These are phyloP conservation scores for Spathaspora jeffriesii DNA, from an alignment of 1,139 yeast species.

Conservation along the genomic window DNA sequence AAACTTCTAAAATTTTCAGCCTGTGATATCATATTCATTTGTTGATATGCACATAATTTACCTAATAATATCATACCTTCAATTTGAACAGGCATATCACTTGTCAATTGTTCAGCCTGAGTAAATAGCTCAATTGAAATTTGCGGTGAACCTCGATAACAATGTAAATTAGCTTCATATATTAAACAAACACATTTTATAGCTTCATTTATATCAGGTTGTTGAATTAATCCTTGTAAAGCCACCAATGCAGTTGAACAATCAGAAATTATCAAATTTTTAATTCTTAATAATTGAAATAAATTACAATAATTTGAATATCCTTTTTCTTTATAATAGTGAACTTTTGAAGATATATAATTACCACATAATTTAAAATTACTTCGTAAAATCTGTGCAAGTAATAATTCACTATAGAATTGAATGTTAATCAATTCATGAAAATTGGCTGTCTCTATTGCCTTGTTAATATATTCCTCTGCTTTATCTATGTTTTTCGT, in stretches of 20 bases:
- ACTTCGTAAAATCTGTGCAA: slow-evolving; percentile 31
- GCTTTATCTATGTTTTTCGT: slow-evolving; percentile 41
- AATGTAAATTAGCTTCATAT: slow-evolving; percentile 22
- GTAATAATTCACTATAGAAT: slow-evolving; percentile 33
- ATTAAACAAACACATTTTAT: slow-evolving; percentile 22
- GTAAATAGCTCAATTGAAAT: slow-evolving; percentile 15
- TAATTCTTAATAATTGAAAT: slow-evolving; percentile 29
- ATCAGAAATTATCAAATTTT: slow-evolving; percentile 25
- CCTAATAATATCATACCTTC: slow-evolving; percentile 26
- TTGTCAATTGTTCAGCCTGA: slow-evolving; percentile 13
- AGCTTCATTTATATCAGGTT: slow-evolving; percentile 14
- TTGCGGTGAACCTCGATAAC: slow-evolving; percentile 29
- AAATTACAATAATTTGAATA: slow-evolving; percentile 17
- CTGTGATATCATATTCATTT: slow-evolving; percentile 21
- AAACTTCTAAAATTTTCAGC: slow-evolving; percentile 21
- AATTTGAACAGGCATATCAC: slow-evolving; percentile 25
- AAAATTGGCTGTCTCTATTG: slow-evolving; percentile 35
- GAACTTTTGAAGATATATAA: slow-evolving; percentile 27
- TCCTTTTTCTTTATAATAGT: slow-evolving; percentile 17
- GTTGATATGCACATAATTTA: slow-evolving; percentile 22
- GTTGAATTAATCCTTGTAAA: slow-evolving; percentile 20
- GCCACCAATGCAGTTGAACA: slow-evolving; percentile 23
- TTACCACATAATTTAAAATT: slow-evolving; percentile 24
- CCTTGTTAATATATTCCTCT: slow-evolving; percentile 36
- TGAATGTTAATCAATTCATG: slow-evolving; percentile 26